phyloP scores from a whole-genome alignment of 495 filamentous ascomycete species.

The Immersiella caudata region DNA sequence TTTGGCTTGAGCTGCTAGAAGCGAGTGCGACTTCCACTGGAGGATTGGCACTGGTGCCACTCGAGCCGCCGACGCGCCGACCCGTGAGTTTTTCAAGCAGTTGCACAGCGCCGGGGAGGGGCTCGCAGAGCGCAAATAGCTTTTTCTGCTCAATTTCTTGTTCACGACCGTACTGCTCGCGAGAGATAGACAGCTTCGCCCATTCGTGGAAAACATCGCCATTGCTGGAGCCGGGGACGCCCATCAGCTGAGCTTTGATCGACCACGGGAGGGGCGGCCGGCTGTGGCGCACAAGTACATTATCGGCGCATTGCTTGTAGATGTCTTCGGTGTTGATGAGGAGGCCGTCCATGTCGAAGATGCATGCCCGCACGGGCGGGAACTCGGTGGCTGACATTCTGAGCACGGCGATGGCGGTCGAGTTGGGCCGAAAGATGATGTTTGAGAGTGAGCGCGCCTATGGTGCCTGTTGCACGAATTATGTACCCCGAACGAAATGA shows the following conservation, averaged over 20 bases:
- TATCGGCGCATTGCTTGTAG: conserved; percentile 77
- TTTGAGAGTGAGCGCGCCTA: no score
- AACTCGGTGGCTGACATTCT: conserved; percentile 42
- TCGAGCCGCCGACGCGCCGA: conserved; percentile 33
- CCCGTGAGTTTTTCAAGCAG: conserved; percentile 48
- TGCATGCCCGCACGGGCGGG: conserved; percentile 80
- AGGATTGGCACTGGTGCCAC: conserved; percentile 2
- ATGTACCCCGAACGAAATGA: no score
- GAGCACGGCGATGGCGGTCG: no score
- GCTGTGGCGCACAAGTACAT: conserved; percentile 69
- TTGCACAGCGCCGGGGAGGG: conserved; percentile 70
- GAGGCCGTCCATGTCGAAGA: conserved; percentile 97
- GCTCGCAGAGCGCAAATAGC: conserved; percentile 65
- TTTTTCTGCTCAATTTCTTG: conserved; percentile 57
- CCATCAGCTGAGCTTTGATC: conserved; percentile 87
- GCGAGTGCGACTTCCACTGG: conserved; percentile 34
- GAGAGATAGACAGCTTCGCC: conserved; percentile 77
- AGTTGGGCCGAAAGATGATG: no score
- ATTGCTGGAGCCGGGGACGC: conserved; percentile 66
- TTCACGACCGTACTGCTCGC: conserved; percentile 60
- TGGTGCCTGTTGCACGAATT: no score
- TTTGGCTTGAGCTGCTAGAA: conserved; percentile 32
- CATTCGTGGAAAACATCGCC: conserved; percentile 54
- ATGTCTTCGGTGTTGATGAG: conserved; percentile 88
- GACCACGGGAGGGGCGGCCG: conserved; percentile 76